These are phyloP conservation scores for Pneumocystis sp. DNA, from an alignment of 1,139 yeast species.

Conservation along the genomic window DNA sequence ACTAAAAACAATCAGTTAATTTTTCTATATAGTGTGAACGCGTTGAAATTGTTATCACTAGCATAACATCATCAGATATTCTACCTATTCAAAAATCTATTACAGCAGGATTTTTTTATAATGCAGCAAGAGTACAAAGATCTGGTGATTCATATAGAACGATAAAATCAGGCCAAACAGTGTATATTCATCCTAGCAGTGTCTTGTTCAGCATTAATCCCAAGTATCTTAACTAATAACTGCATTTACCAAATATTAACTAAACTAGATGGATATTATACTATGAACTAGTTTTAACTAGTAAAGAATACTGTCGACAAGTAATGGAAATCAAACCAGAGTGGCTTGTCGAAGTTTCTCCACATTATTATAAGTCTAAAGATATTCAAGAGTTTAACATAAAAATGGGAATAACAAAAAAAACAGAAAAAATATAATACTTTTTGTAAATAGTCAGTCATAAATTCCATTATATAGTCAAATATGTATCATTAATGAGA, in stretches of 20 bases:
- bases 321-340: conserved; percentile 58
- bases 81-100: conserved; percentile 49
- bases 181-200: conserved; percentile 74
- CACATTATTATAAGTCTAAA: conserved; percentile 35
- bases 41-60: conserved; percentile 33
- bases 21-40: conserved; percentile 35
- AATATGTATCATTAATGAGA: not conserved
- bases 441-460: not conserved
- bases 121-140: conserved; percentile 53
- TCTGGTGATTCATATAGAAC: conserved; percentile 61
- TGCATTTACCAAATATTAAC: not conserved
- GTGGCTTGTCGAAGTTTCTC: conserved; percentile 52
- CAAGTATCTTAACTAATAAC: not conserved
- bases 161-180: conserved; percentile 47
- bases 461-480: not conserved
- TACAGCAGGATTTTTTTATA: conserved; percentile 69
- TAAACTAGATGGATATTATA: conserved; percentile 43
- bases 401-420: not conserved
- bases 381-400: conserved; percentile 16
- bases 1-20: not conserved
- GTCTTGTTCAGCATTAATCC: conserved; percentile 46
- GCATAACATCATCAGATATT: conserved; percentile 17
- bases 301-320: conserved; percentile 79
- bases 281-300: conserved; percentile 73
- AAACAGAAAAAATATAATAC: not conserved